phyloP scores from a whole-genome alignment of 768 basidiomycete species.

The Termitomyces sp. region DNA sequence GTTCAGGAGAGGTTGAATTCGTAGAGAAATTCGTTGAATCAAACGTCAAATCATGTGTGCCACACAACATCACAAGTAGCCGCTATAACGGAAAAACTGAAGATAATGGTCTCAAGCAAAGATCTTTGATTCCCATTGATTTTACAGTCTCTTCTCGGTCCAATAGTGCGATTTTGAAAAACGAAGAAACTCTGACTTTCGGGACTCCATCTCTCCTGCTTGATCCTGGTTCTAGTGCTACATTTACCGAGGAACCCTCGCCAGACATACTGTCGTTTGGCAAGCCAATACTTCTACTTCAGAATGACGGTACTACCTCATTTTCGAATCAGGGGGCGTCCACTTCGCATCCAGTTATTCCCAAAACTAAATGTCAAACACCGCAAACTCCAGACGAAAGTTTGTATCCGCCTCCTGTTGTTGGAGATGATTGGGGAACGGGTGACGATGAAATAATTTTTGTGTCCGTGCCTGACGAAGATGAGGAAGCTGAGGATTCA shows the following conservation, averaged over 20 bases:
- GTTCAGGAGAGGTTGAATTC: conserved; percentile 32
- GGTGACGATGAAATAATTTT: conserved; percentile 61
- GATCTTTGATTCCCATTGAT: not conserved
- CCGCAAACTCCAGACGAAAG: conserved; percentile 8
- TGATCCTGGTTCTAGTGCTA: not conserved
- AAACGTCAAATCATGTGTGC: not conserved
- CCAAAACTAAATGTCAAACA: not conserved
- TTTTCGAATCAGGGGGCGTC: conserved; percentile 6
- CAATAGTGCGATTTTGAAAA: not conserved
- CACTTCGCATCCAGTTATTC: not conserved
- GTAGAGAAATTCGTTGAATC: conserved; percentile 19
- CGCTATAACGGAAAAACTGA: not conserved
- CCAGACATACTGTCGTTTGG: conserved; percentile 17
- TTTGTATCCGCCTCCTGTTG: conserved; percentile 26
- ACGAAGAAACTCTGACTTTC: conserved; percentile 11
- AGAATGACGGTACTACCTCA: not conserved
- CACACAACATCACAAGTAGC: not conserved
- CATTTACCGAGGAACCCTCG: not conserved
- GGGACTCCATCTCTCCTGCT: conserved; percentile 20
- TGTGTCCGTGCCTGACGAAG: conserved; percentile 16
- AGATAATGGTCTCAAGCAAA: not conserved
- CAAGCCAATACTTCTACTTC: conserved; percentile 18
- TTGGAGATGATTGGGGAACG: conserved; percentile 60
- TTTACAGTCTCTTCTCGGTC: not conserved
- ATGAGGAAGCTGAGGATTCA: conserved; percentile 17